Conservation (phyloP, 208 protist species). For the Trichomonas gallinae region DNA sequence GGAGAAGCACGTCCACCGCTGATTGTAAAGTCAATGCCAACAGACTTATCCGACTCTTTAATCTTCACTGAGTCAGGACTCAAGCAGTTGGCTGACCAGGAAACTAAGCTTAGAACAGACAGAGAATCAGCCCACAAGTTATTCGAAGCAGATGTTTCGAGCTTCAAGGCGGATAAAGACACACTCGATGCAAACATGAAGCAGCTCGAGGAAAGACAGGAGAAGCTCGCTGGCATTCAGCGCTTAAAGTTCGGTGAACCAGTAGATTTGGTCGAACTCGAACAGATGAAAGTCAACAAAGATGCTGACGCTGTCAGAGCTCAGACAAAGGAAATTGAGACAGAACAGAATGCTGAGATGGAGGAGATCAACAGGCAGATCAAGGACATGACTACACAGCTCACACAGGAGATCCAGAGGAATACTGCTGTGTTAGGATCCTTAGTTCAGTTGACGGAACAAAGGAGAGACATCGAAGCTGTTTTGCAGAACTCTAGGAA, state of each 20-base stretch:
- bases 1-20: neutral
- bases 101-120: conserved; percentile 26
- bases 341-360: neutral
- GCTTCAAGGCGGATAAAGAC: neutral
- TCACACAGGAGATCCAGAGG: neutral
- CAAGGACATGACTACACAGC: neutral
- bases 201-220: conserved; percentile 21
- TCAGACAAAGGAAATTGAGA: neutral
- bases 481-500: neutral
- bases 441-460: neutral
- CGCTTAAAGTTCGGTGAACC: conserved; percentile 30
- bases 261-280: conserved; percentile 28
- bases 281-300: conserved; percentile 15
- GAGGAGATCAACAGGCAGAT: neutral
- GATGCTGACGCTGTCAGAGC: neutral
- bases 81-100: conserved; percentile 5
- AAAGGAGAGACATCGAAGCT: neutral
- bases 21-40: conserved; percentile 24
- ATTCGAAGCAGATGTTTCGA: neutral
- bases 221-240: conserved; percentile 31
- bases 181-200: neutral
- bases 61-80: conserved; percentile 31
- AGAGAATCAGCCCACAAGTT: conserved; percentile 27
- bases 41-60: conserved; percentile 26
- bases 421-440: neutral